A percentile compares a stretch with the other conserved stretches of the same genome.
These are phyloP conservation scores for Backusella luteola DNA, from an alignment of 192 early-diverging fungal genomes.

Conservation along the genomic window DNA sequence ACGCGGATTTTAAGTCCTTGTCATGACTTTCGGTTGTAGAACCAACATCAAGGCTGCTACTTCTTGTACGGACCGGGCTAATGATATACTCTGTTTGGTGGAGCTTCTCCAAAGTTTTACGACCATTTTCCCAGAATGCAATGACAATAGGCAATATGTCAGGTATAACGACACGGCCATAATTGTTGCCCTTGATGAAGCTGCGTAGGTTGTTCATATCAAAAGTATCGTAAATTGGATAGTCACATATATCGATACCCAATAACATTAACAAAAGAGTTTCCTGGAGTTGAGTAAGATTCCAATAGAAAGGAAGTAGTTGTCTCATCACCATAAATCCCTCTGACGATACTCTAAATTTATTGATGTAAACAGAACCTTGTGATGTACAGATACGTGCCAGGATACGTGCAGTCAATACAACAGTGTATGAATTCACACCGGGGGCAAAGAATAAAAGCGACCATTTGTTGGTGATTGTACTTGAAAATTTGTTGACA, in stretches of 20 bases:
- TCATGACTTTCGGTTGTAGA: not conserved
- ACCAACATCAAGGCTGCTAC: not conserved
- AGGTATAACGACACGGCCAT: constrained; percentile 31
- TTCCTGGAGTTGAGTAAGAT: constrained; percentile 56
- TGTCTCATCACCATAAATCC: constrained; percentile 56
- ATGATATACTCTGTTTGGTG: not conserved
- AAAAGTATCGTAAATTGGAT: constrained; percentile 44
- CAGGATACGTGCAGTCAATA: constrained; percentile 53
- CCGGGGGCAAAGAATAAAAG: constrained; percentile 57
- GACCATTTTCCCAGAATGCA: constrained; percentile 30
- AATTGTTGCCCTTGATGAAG: constrained; percentile 33
- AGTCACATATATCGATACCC: constrained; percentile 51
- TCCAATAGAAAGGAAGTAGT: constrained; percentile 57
- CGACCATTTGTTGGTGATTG: constrained; percentile 65
- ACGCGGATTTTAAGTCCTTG: not conserved
- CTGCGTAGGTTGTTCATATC: constrained; percentile 51
- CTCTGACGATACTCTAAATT: constrained; percentile 52
- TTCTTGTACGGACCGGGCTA: not conserved
- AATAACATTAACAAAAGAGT: constrained; percentile 53
- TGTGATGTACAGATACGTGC: constrained; percentile 44
- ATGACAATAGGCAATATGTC: constrained; percentile 53
- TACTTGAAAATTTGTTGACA: constrained; percentile 51
- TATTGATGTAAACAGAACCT: constrained; percentile 45
- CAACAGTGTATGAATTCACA: constrained; percentile 52
- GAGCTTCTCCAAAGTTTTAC: constrained; percentile 1